These are phyloP conservation scores for Nakazawaea holstii DNA, from an alignment of 805 yeast species.

Conservation along the genomic window DNA sequence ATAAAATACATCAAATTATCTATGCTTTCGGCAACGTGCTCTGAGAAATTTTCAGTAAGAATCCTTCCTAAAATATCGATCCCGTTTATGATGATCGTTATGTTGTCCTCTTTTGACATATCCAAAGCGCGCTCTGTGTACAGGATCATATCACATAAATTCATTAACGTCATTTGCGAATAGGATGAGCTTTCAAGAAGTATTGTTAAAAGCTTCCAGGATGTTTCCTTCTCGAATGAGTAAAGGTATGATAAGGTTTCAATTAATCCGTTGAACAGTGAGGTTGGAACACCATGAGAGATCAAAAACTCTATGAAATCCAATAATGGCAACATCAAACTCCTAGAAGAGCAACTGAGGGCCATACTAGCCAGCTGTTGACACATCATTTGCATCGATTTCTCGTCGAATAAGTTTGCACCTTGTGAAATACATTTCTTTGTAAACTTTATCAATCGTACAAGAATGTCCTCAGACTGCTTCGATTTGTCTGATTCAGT, in stretches of 20 bases:
- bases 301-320: not conserved
- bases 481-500: not conserved
- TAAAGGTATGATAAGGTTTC: not conserved
- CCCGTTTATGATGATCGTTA: not conserved
- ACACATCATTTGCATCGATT: not conserved
- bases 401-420: not conserved
- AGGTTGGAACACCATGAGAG: not conserved
- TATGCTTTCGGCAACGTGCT: not conserved
- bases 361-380: conserved; percentile 1
- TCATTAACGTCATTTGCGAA: conserved; percentile 10
- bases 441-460: not conserved
- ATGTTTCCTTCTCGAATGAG: conserved; percentile 1
- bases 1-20: not conserved
- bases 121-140: not conserved
- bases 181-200: not conserved
- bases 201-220: not conserved
- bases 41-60: not conserved
- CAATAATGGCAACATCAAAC: not conserved
- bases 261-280: not conserved
- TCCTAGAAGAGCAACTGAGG: not conserved
- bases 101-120: not conserved
- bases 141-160: not conserved
- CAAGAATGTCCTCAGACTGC: not conserved
- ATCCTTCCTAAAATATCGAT: not conserved
- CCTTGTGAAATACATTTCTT: conserved; percentile 1